phyloP scores from a whole-genome alignment of 352 stramenopile species.

The Pythium chondricola region DNA sequence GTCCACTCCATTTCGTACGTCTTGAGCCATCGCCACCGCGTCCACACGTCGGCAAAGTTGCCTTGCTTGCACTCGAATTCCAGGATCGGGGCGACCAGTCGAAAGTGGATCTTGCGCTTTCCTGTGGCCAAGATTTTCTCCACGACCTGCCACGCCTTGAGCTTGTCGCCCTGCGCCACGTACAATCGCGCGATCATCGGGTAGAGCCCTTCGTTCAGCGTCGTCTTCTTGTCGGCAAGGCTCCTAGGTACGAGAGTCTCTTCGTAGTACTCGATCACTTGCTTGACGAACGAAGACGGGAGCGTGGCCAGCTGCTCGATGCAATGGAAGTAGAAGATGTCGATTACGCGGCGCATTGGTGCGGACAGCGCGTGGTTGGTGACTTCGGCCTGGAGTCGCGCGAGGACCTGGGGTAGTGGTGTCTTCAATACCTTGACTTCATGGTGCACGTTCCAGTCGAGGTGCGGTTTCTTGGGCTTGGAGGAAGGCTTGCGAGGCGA shows the following conservation, averaged over 20 bases:
- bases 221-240: slow-evolving; percentile 20
- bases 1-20: slow-evolving; percentile 59
- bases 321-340: slow-evolving; percentile 76
- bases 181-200: slow-evolving; percentile 53
- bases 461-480: slow-evolving; percentile 2
- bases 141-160: slow-evolving; percentile 40
- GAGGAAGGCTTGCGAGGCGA: background rate
- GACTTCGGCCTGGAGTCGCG: slow-evolving; percentile 38
- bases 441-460: slow-evolving; percentile 39
- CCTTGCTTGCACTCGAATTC: slow-evolving; percentile 40
- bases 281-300: slow-evolving; percentile 14
- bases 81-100: slow-evolving; percentile 54
- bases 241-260: no score
- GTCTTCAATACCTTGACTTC: slow-evolving; percentile 40
- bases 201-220: slow-evolving; percentile 59
- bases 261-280: slow-evolving; percentile 50
- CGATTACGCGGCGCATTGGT: slow-evolving; percentile 39
- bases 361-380: slow-evolving; percentile 23
- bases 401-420: slow-evolving; percentile 45
- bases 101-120: slow-evolving; percentile 52
- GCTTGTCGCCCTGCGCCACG: slow-evolving; percentile 28
- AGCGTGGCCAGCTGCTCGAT: slow-evolving; percentile 37
- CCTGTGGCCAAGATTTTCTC: slow-evolving; percentile 28
- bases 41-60: slow-evolving; percentile 36
- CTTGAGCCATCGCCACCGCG: slow-evolving; percentile 54